phyloP scores from a whole-genome alignment of 805 yeast genomes.

The Candida multigemmis region DNA sequence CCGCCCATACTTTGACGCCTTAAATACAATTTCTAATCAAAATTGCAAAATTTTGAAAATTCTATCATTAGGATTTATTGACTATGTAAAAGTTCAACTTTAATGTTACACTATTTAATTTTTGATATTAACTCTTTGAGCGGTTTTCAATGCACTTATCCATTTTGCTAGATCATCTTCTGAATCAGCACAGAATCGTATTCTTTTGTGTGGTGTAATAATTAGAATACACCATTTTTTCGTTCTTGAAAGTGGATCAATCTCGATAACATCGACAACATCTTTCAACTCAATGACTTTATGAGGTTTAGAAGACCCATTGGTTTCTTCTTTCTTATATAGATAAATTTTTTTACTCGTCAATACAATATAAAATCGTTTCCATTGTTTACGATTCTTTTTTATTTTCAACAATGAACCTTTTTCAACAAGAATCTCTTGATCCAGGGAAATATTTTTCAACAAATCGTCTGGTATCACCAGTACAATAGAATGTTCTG shows the following conservation, averaged over 20 bases:
- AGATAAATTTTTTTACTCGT: constrained; percentile 32
- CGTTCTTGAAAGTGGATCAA: constrained; percentile 36
- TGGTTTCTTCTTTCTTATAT: constrained; percentile 19
- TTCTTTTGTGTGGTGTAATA: constrained; percentile 36
- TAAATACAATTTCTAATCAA: too few relatives aligned
- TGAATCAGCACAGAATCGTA: constrained; percentile 32
- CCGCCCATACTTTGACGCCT: too few relatives aligned
- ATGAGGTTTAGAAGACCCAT: too few relatives aligned
- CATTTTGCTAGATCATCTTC: constrained; percentile 41
- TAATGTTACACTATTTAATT: neutral
- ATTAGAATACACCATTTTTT: constrained; percentile 38
- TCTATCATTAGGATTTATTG: too few relatives aligned
- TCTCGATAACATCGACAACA: constrained; percentile 39
- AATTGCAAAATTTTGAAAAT: too few relatives aligned
- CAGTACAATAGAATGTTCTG: too few relatives aligned
- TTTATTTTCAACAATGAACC: constrained; percentile 34
- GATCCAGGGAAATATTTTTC: too few relatives aligned
- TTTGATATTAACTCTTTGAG: neutral
- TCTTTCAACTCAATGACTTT: constrained; percentile 21
- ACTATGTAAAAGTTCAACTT: too few relatives aligned
- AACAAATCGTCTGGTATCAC: too few relatives aligned
- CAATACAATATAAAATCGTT: constrained; percentile 30
- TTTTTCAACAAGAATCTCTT: constrained; percentile 21
- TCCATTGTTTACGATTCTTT: constrained; percentile 41
- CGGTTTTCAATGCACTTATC: constrained; percentile 35